Percentiles rank a stretch among this genome's conserved stretches.
Evolutionary conservation across 1,139 yeast genomes (phyloP).

Genomic region (Hyphopichia pseudoburtonii): DNA sequence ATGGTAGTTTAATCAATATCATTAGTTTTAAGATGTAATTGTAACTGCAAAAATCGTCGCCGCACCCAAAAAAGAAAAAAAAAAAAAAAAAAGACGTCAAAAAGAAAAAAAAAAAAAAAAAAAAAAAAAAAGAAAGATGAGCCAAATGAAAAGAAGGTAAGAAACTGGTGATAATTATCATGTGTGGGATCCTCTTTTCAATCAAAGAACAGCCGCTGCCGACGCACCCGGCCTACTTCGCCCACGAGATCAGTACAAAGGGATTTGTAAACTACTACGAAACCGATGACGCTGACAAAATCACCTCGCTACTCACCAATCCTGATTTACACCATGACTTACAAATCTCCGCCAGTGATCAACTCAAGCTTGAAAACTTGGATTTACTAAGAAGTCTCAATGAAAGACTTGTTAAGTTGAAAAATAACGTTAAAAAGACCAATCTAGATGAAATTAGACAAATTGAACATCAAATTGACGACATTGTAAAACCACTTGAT

Average conservation of each 20-base stretch:
- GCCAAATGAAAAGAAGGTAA: not conserved
- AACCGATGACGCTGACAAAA: slow-evolving; percentile 14
- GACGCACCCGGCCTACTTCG: no score
- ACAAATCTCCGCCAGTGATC: slow-evolving; percentile 20
- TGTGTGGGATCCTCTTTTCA: slow-evolving; percentile 1
- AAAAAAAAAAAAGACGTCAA: no score
- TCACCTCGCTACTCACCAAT: slow-evolving; percentile 14
- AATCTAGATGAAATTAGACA: slow-evolving; percentile 6
- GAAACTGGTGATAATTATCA: not conserved
- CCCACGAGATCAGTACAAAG: no score
- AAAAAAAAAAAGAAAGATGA: no score
- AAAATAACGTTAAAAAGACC: slow-evolving; percentile 29
- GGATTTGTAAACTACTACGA: slow-evolving; percentile 24
- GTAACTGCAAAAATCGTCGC: no score
- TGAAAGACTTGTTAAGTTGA: slow-evolving; percentile 20
- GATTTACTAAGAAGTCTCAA: slow-evolving; percentile 24
- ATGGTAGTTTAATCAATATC: slow-evolving; percentile 58
- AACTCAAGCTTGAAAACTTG: slow-evolving; percentile 26
- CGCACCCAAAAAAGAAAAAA: not conserved
- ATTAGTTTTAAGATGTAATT: not conserved
- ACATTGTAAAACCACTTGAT: slow-evolving; percentile 8
- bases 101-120: no score
- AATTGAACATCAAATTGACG: slow-evolving; percentile 16
- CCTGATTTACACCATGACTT: slow-evolving; percentile 15
- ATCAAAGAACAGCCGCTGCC: not conserved